Percentiles rank a stretch among this genome's conserved stretches.
These are phyloP conservation scores for Gossypium raimondii DNA, from an alignment of 345 rosid genomes.

Conservation along the genomic window DNA sequence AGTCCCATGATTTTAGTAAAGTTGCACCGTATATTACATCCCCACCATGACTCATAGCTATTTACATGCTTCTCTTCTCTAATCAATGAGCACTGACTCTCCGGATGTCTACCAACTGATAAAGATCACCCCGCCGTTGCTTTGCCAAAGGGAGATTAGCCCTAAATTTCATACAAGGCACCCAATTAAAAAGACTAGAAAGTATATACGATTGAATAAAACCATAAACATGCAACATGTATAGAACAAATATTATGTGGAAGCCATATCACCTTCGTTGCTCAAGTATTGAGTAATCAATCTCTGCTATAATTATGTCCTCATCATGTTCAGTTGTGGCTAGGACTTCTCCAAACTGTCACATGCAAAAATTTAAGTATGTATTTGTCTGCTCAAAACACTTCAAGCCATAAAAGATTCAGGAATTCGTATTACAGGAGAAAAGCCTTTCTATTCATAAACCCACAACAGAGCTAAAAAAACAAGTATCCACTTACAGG, in stretches of 20 bases:
- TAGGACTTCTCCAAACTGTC: slow-evolving; percentile 86
- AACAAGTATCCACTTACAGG: slow-evolving; percentile 47
- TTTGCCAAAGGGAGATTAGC: slow-evolving; percentile 60
- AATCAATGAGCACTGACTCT: slow-evolving; percentile 38
- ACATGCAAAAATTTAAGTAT: slow-evolving; percentile 7
- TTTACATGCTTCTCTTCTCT: not conserved
- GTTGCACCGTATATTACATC: not conserved
- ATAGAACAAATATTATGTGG: not conserved
- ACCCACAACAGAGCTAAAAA: not conserved
- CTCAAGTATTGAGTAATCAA: slow-evolving; percentile 74
- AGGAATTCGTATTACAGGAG: not conserved
- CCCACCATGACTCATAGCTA: not conserved
- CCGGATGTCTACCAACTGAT: slow-evolving; percentile 71
- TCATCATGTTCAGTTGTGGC: slow-evolving; percentile 81
- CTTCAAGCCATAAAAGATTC: not conserved
- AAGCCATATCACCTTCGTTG: slow-evolving; percentile 55
- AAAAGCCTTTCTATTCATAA: not conserved
- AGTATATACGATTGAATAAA: not conserved
- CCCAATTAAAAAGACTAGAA: not conserved
- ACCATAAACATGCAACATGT: not conserved
- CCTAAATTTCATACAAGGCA: slow-evolving; percentile 32
- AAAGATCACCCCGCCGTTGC: slow-evolving; percentile 76
- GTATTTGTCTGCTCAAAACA: not conserved
- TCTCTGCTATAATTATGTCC: slow-evolving; percentile 70
- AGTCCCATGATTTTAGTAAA: not conserved